Evolutionary conservation across 1,139 yeast genomes (phyloP).

Genomic region (Geotrichum reessii): DNA sequence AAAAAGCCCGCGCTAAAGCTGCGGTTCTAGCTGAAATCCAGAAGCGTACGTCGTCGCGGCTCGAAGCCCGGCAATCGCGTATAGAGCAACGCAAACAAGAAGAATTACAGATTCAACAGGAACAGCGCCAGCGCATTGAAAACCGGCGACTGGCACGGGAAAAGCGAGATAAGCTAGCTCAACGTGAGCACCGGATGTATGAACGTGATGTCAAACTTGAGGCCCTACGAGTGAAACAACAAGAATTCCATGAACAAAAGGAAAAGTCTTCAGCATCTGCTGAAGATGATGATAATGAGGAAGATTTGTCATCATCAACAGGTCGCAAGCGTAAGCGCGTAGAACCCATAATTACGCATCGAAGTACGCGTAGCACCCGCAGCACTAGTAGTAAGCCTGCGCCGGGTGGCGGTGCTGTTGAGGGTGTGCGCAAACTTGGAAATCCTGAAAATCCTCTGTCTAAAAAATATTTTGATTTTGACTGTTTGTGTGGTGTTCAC

Average conservation of each 20-base stretch:
- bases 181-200: conserved; percentile 8
- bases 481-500: conserved; percentile 39
- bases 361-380: conserved; percentile 8
- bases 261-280: background rate
- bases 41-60: conserved; percentile 30
- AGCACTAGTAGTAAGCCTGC: conserved; percentile 4
- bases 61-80: conserved; percentile 17
- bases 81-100: conserved; percentile 22
- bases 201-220: conserved; percentile 1
- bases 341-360: conserved; percentile 4
- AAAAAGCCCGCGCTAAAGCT: conserved; percentile 25
- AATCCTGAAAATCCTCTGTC: conserved; percentile 2
- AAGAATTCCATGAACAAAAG: background rate
- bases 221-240: background rate
- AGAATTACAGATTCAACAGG: background rate
- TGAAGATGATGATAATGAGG: background rate
- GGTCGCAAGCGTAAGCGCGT: conserved; percentile 3
- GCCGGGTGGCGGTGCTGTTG: background rate
- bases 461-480: conserved; percentile 36
- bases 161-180: conserved; percentile 1
- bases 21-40: conserved; percentile 28
- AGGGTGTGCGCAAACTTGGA: conserved; percentile 8
- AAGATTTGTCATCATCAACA: background rate
- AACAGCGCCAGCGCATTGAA: background rate
- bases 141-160: conserved; percentile 10